Conservation (phyloP, 176 grass and related monocot genomes). For the Aegilops sharonensis region DNA sequence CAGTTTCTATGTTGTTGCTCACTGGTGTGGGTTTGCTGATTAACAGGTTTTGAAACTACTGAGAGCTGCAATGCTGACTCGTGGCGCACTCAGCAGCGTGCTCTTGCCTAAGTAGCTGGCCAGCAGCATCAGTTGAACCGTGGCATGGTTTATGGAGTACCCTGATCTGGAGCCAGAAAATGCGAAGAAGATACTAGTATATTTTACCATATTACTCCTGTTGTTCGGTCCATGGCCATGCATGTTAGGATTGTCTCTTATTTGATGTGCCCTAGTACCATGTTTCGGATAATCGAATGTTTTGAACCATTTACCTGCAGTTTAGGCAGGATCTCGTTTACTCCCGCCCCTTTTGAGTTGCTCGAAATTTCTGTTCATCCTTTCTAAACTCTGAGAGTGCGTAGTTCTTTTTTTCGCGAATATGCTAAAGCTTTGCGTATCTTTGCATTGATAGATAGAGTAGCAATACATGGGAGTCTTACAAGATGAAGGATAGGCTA, state of each 20-base stretch:
- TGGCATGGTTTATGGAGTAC: background rate
- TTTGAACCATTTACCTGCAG: background rate
- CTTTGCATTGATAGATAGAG: too few species aligned
- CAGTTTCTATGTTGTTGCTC: background rate
- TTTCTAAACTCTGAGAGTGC: too few species aligned
- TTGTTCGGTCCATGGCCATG: background rate
- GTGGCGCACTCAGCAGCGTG: background rate
- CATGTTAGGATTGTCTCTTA: background rate
- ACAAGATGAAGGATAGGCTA: too few species aligned
- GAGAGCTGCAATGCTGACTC: background rate
- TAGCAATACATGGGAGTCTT: too few species aligned
- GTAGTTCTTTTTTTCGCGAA: too few species aligned
- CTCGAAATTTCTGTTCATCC: background rate
- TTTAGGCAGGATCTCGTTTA: background rate
- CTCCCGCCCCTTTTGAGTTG: background rate
- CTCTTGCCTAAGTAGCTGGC: constrained; percentile 9
- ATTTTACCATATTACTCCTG: too few species aligned
- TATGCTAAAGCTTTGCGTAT: too few species aligned
- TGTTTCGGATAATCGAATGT: background rate
- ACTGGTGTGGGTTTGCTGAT: background rate
- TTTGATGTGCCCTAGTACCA: background rate
- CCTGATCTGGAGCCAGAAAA: too few species aligned
- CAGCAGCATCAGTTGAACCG: background rate
- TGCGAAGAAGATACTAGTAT: background rate
- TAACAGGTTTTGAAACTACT: background rate